phyloP scores from a whole-genome alignment of 306 rosid species.

The Acacia melanoxylon region DNA sequence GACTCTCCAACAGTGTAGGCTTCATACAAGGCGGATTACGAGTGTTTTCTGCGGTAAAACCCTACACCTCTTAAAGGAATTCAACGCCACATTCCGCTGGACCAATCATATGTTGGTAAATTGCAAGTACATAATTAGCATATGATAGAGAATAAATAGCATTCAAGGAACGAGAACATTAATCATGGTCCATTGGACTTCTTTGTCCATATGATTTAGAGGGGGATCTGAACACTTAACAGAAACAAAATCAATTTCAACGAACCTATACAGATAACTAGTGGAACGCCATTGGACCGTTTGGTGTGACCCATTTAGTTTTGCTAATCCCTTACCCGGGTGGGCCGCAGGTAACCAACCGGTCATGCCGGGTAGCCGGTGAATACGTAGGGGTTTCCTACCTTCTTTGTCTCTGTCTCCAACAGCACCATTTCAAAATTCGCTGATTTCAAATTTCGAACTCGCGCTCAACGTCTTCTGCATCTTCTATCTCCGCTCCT shows the following conservation, averaged over 20 bases:
- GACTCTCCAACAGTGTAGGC: too few species aligned
- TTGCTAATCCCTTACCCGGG: neutral
- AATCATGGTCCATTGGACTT: neutral
- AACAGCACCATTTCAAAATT: neutral
- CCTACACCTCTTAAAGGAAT: too few species aligned
- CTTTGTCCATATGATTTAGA: neutral
- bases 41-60: too few species aligned
- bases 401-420: too few species aligned
- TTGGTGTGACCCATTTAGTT: neutral
- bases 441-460: conserved; percentile 62
- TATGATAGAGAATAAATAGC: too few species aligned
- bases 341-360: neutral
- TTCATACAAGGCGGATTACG: too few species aligned
- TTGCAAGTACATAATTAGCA: neutral
- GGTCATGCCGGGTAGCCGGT: neutral
- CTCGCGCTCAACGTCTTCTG: conserved; percentile 41
- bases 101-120: too few species aligned
- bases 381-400: neutral
- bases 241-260: neutral
- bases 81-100: too few species aligned
- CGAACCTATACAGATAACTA: neutral
- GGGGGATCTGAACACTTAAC: neutral
- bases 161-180: neutral
- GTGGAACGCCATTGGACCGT: neutral
- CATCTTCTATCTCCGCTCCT: conserved; percentile 7